These are phyloP conservation scores for Pseudocercospora cruenta DNA, from an alignment of 2,329 filamentous ascomycete genomes.

Conservation along the genomic window DNA sequence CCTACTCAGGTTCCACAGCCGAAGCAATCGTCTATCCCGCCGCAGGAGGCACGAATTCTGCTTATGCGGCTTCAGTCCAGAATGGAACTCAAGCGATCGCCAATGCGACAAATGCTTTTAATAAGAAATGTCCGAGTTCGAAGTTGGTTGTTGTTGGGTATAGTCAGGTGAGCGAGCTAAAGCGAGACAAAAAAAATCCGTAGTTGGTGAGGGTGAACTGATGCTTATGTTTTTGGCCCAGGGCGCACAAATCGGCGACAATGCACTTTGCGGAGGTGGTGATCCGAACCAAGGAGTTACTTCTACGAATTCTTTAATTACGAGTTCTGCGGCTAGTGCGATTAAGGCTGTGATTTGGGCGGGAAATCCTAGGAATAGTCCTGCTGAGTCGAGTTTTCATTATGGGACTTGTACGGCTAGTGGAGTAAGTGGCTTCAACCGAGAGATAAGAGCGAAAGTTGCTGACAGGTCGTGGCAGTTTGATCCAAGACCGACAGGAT, in stretches of 20 bases:
- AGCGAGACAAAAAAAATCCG: no score
- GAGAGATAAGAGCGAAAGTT: neutral
- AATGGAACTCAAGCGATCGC: conserved; percentile 54
- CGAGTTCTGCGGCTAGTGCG: conserved; percentile 23
- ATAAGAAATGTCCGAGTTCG: conserved; percentile 30
- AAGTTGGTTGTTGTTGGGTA: conserved; percentile 36
- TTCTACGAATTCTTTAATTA: conserved; percentile 45
- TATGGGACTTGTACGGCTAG: conserved; percentile 63
- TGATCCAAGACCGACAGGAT: conserved; percentile 61
- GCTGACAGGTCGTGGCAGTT: conserved; percentile 52
- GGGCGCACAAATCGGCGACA: conserved; percentile 67
- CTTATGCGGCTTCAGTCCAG: conserved; percentile 62
- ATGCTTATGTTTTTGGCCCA: conserved; percentile 33
- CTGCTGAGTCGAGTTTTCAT: conserved; percentile 59
- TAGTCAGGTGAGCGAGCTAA: conserved; percentile 41
- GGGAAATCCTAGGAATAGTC: conserved; percentile 57
- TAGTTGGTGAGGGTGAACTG: no score
- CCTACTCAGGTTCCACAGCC: conserved; percentile 45
- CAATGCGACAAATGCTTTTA: conserved; percentile 30
- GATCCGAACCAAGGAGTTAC: conserved; percentile 53
- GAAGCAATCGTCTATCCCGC: conserved; percentile 57
- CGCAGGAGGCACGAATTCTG: conserved; percentile 58
- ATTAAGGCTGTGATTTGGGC: conserved; percentile 35
- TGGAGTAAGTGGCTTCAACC: conserved; percentile 54
- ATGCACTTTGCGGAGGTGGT: conserved; percentile 63